phyloP scores from a whole-genome alignment of 176 grass and related monocot genomes.

The Avena eriantha region DNA sequence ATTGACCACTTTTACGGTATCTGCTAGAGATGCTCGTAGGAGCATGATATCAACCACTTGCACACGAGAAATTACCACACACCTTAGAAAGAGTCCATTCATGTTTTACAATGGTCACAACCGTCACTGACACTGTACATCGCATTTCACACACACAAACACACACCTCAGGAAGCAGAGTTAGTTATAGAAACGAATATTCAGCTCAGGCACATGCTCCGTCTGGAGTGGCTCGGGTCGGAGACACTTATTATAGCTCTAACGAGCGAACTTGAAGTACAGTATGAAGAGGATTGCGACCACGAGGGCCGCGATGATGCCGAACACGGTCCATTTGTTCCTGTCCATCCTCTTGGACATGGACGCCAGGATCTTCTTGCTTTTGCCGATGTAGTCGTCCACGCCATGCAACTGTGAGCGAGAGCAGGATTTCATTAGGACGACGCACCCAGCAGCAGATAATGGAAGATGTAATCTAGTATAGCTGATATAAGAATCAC shows the following conservation, averaged over 20 bases:
- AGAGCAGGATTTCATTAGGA: not conserved
- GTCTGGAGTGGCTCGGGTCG: not conserved
- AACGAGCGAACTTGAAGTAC: conserved; percentile 82
- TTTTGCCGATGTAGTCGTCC: conserved; percentile 83
- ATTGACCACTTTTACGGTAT: too few relatives aligned
- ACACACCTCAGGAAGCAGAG: not conserved
- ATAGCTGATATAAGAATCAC: not conserved
- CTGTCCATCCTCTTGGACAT: conserved; percentile 98
- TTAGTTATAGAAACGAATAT: conserved; percentile 9
- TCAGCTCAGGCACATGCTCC: not conserved
- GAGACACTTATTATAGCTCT: conserved; percentile 24
- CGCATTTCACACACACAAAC: not conserved
- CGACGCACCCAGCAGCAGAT: not conserved
- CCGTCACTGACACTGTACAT: conserved; percentile 40
- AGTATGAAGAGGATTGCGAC: conserved; percentile 86
- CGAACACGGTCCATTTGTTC: conserved; percentile 91
- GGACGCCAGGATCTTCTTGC: conserved; percentile 81
- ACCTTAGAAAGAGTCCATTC: not conserved
- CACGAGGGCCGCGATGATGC: conserved; percentile 63
- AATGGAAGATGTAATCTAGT: not conserved
- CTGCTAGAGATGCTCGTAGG: too few relatives aligned
- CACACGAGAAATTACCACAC: not conserved
- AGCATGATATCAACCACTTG: not conserved
- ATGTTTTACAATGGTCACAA: conserved; percentile 33
- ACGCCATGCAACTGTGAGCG: conserved; percentile 78